These are phyloP conservation scores for Lepiota brunneoincarnata DNA, from an alignment of 768 basidiomycete genomes.

Conservation along the genomic window DNA sequence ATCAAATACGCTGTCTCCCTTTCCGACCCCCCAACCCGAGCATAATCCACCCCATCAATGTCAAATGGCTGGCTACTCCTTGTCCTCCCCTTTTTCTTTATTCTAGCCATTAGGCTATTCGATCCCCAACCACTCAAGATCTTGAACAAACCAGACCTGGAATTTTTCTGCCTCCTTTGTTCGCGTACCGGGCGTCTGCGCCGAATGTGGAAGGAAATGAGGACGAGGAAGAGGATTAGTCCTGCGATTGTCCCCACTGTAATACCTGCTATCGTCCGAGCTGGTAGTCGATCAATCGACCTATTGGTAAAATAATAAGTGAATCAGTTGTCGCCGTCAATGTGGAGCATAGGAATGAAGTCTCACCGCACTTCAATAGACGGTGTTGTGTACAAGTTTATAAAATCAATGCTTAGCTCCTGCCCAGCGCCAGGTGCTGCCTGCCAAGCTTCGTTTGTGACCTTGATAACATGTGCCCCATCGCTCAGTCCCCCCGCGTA, in stretches of 20 bases:
- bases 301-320: neutral
- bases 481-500: constrained; percentile 23
- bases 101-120: neutral
- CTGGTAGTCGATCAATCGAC: neutral
- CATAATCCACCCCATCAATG: constrained; percentile 2
- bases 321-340: neutral
- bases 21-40: constrained; percentile 1
- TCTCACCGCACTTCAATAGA: constrained; percentile 20
- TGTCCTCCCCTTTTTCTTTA: neutral
- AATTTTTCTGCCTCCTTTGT: too few species aligned
- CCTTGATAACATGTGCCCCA: constrained; percentile 24
- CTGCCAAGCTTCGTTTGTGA: constrained; percentile 12
- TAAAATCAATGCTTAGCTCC: constrained; percentile 28
- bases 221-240: neutral
- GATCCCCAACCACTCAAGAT: too few species aligned
- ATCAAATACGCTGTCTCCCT: neutral
- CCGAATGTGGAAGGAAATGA: neutral
- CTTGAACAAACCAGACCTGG: too few species aligned
- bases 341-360: neutral
- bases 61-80: neutral
- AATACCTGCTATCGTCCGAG: constrained; percentile 1
- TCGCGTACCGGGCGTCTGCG: neutral
- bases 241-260: neutral
- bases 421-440: constrained; percentile 9
- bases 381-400: constrained; percentile 24